These are phyloP conservation scores for Solanum etuberosum DNA, from an alignment of 257 asterid species.

Conservation along the genomic window DNA sequence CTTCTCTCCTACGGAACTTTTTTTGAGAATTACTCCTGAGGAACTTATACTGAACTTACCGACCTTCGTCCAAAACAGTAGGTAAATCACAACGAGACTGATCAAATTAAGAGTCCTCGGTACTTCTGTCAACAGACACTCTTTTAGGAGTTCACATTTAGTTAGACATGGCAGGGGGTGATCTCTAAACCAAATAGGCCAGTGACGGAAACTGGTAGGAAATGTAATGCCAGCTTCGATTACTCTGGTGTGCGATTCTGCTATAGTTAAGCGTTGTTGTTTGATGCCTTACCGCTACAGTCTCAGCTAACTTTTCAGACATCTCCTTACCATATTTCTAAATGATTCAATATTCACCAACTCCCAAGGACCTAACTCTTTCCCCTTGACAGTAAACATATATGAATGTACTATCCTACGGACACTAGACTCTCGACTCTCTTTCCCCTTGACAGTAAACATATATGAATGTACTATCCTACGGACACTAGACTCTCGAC, in stretches of 20 bases:
- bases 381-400: not conserved
- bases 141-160: not conserved
- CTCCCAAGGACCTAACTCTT: not conserved
- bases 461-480: not conserved
- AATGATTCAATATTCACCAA: not conserved
- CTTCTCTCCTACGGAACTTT: too few relatives aligned
- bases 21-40: not conserved
- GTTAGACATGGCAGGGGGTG: not conserved
- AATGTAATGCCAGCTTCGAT: not conserved
- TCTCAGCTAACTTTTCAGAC: not conserved
- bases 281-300: not conserved
- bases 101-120: not conserved
- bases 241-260: not conserved
- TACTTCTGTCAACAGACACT: not conserved
- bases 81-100: not conserved
- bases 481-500: not conserved
- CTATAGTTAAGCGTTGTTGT: not conserved
- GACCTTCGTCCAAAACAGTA: not conserved
- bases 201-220: not conserved
- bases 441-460: not conserved
- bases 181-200: not conserved
- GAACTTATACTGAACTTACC: not conserved
- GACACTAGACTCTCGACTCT: not conserved
- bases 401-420: not conserved
- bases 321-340: not conserved